These are phyloP conservation scores for Backusella psychrophila DNA, from an alignment of 192 early-diverging fungal species.

Conservation along the genomic window DNA sequence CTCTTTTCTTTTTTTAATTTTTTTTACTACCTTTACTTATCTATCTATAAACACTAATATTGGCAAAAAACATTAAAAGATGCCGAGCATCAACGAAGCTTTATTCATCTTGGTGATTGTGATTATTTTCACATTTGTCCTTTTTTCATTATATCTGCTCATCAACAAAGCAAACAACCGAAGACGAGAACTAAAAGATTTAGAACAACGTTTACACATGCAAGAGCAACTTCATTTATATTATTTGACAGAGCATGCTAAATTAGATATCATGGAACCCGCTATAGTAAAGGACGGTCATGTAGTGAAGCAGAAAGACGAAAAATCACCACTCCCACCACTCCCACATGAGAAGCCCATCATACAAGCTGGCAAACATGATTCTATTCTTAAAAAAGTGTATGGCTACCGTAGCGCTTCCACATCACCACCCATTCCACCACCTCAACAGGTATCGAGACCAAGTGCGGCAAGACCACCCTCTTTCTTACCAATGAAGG, in stretches of 20 bases:
- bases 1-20: not conserved
- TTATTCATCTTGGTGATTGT: slow-evolving; percentile 8
- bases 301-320: not conserved
- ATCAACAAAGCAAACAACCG: slow-evolving; percentile 2
- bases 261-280: not conserved
- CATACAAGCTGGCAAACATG: not conserved
- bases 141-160: not conserved
- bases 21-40: not conserved
- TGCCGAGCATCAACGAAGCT: slow-evolving; percentile 6
- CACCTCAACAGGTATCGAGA: not conserved
- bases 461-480: slow-evolving; percentile 8
- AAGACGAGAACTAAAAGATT: slow-evolving; percentile 8
- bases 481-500: slow-evolving; percentile 15
- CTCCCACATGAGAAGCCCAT: not conserved
- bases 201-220: not conserved
- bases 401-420: slow-evolving; percentile 2
- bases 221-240: not conserved
- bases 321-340: not conserved
- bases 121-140: slow-evolving; percentile 2
- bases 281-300: not conserved
- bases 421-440: not conserved
- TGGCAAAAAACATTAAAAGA: not conserved
- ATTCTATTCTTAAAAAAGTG: slow-evolving; percentile 8
- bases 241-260: not conserved
- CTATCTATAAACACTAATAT: not conserved